Percentiles rank a stretch among this genome's conserved stretches.
These are phyloP conservation scores for Globisporangium nodosum DNA, from an alignment of 352 stramenopile genomes.

Conservation along the genomic window DNA sequence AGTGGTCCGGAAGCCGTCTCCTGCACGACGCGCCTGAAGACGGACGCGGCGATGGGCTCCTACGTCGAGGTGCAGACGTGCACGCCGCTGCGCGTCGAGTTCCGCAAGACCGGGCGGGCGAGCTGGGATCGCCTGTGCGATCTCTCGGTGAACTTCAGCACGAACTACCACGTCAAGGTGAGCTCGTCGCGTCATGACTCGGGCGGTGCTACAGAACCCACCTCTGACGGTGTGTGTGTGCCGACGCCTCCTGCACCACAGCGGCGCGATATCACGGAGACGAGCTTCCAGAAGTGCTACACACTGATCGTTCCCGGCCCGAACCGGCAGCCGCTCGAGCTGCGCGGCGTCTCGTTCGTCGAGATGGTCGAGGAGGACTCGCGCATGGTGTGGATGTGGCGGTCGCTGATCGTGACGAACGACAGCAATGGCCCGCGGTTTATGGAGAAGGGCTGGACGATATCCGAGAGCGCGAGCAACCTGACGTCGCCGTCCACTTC, in stretches of 20 bases:
- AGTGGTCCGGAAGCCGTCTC: not conserved
- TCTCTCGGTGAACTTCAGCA: conserved; percentile 8
- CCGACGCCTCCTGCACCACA: not conserved
- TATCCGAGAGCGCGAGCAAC: not conserved
- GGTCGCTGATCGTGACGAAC: not conserved
- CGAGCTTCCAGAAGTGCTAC: conserved; percentile 12
- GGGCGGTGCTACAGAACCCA: not conserved
- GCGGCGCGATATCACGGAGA: conserved; percentile 2
- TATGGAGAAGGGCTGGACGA: conserved; percentile 9
- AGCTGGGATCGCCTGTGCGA: conserved; percentile 8
- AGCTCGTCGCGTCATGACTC: too few species aligned
- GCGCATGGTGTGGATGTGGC: conserved; percentile 7
- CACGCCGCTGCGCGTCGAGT: conserved; percentile 3
- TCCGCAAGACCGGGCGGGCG: conserved; percentile 8
- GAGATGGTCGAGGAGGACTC: conserved; percentile 6
- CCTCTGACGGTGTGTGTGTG: not conserved
- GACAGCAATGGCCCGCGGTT: conserved; percentile 6
- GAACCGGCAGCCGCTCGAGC: not conserved
- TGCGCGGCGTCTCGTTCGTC: conserved; percentile 8
- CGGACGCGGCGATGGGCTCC: not conserved
- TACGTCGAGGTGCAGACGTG: conserved; percentile 7
- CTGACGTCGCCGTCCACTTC: not conserved
- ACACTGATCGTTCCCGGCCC: conserved; percentile 6
- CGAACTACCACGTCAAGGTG: conserved; percentile 9
- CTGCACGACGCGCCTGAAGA: conserved; percentile 5